phyloP scores from a whole-genome alignment of 148 eudicot genomes.

The Beta vulgaris region DNA sequence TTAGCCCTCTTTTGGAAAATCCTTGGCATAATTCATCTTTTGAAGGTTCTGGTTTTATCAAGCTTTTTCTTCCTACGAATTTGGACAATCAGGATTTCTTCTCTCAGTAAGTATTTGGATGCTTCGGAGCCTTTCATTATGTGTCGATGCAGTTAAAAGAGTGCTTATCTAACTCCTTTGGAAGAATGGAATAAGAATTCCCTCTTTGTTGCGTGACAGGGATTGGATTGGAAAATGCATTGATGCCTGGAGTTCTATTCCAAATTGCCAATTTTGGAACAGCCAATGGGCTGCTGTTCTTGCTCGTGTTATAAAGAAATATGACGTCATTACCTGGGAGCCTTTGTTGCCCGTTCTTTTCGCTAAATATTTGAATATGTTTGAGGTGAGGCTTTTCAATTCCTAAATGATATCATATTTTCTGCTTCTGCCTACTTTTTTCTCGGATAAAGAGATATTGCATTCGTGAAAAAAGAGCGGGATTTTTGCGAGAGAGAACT shows the following conservation, averaged over 20 bases:
- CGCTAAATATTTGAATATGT: constrained; percentile 80
- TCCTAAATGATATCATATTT: not conserved
- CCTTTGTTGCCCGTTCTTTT: constrained; percentile 67
- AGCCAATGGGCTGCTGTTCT: constrained; percentile 93
- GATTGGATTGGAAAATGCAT: constrained; percentile 60
- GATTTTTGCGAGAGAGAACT: not conserved
- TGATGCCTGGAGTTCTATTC: constrained; percentile 72
- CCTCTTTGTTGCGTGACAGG: constrained; percentile 40
- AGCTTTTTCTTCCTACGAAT: constrained; percentile 93
- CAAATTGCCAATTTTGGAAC: constrained; percentile 95
- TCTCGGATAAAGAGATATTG: not conserved
- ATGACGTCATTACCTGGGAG: constrained; percentile 65
- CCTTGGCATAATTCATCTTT: constrained; percentile 98
- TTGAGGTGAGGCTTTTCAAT: constrained; percentile 67
- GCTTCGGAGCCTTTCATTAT: constrained; percentile 2
- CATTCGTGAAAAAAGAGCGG: not conserved
- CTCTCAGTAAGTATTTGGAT: constrained; percentile 55
- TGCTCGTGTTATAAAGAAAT: constrained; percentile 91
- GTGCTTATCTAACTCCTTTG: not conserved
- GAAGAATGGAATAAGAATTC: constrained; percentile 2
- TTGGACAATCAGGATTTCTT: constrained; percentile 76
- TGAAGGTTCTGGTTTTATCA: constrained; percentile 92
- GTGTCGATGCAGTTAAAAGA: too few relatives aligned
- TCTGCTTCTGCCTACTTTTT: not conserved
- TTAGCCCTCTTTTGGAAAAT: constrained; percentile 79